Conservation (phyloP, 2,329 filamentous ascomycete genomes). For the Triangularia verruculosa region DNA sequence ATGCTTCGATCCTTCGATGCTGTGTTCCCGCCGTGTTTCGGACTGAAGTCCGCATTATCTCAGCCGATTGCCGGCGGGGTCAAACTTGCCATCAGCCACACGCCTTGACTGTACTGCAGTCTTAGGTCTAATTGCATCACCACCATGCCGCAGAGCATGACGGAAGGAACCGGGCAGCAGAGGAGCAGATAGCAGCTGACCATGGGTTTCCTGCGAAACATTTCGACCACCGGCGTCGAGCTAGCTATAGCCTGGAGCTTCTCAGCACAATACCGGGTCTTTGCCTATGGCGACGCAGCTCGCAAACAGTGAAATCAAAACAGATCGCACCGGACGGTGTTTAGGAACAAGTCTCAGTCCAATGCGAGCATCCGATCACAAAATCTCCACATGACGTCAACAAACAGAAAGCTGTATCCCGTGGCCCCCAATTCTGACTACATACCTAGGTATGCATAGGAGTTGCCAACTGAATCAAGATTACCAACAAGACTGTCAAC, state of each 20-base stretch:
- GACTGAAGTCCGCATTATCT: neutral
- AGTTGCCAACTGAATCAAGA: neutral
- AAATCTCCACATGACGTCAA: neutral
- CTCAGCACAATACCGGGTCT: too few species aligned
- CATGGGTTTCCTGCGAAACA: too few species aligned
- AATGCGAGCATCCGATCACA: neutral
- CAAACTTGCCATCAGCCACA: neutral
- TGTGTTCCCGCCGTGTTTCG: neutral
- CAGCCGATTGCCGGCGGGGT: neutral
- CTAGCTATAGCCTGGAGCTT: too few species aligned
- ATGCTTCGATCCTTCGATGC: neutral
- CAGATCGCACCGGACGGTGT: neutral
- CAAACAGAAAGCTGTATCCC: too few species aligned
- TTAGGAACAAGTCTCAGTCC: neutral
- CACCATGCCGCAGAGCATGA: neutral
- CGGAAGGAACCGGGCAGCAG: too few species aligned
- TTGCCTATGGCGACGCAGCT: too few species aligned
- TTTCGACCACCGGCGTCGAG: too few species aligned
- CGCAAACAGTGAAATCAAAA: neutral
- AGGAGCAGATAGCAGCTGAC: too few species aligned
- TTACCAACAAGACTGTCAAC: neutral
- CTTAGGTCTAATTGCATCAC: neutral
- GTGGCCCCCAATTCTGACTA: too few species aligned
- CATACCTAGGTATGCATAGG: too few species aligned
- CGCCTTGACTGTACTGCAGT: neutral